Evolutionary conservation across 2,329 filamentous ascomycete genomes (phyloP), one percentile per base, ranked within the genome.

Genomic region (Hortaea sp.): DNA sequence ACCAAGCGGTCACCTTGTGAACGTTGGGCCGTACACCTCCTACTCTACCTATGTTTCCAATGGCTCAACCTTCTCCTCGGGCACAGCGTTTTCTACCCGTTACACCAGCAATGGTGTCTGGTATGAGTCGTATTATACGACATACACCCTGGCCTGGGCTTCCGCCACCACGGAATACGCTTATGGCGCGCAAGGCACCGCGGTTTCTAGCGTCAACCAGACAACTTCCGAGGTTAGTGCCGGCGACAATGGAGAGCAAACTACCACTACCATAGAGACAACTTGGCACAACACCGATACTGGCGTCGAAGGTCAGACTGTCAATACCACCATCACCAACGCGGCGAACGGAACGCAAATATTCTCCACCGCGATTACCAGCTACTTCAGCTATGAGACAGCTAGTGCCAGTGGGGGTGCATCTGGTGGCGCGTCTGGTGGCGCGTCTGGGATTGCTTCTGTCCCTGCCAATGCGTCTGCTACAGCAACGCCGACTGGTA

Each of bases 51-150:
- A 57, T 43, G 47, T 60, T 9, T 57, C 57, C 5, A 51, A 55
- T 37, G 62, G 62, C 30, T 52, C 48, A 6, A 64, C 62, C 5
- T 59, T 53, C 50, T 63, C 59, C 4, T 54, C 56, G 10, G 59
- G 53, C 6, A 59, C 56, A 3, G 53, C 42, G 5, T 64, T 52
- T 45, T 60, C 58, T 6, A 62, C 58, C 7, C 58, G 56, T 45
- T 49, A 47, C 42, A 54, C 49, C 11, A 29, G 42, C 11, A 51
- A 54, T 41, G 56, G 57, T 9, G 45, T 44, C n/a, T 63, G 61
- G 60, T 62, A 58, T 46, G 53, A 42, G 20, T 43, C 55, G 6
- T 63, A 60, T 47, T 63, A 54, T 44, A 59, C 52, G 9, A 46
- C 58, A 4, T 64, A 48, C 41, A 57, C 51, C 7, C 44, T 54